These are phyloP conservation scores for Combretum micranthum DNA, from an alignment of 345 rosid genomes.

Conservation along the genomic window DNA sequence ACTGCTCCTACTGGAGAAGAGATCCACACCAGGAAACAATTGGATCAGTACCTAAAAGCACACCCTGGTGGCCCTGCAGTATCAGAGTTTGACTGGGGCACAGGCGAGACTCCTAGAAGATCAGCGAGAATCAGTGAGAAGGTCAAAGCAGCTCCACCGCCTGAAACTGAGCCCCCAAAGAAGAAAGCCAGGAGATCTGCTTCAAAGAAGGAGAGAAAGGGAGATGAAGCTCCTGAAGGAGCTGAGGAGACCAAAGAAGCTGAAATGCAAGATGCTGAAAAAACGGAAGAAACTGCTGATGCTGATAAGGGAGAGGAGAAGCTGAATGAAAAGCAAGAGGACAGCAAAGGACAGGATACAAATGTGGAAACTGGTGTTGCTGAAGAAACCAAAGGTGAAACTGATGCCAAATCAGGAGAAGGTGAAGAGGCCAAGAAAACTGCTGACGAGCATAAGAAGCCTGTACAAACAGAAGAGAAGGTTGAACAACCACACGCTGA, in stretches of 20 bases:
- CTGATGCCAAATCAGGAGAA: constrained; percentile 6
- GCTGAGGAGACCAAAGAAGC: constrained; percentile 28
- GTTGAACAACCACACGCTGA: constrained; percentile 17
- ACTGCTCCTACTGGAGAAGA: constrained; percentile 67
- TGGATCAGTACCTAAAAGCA: constrained; percentile 62
- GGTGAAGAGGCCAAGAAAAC: constrained; percentile 14
- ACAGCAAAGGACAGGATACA: constrained; percentile 12
- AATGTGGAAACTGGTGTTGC: constrained; percentile 5
- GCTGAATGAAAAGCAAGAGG: constrained; percentile 14
- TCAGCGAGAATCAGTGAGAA: constrained; percentile 63
- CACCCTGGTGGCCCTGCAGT: constrained; percentile 48
- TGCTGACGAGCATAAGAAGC: constrained; percentile 1
- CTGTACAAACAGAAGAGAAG: constrained; percentile 11
- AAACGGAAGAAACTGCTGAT: constrained; percentile 19
- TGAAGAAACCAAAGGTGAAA: constrained; percentile 15
- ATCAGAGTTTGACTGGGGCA: constrained; percentile 60
- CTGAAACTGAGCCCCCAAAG: constrained; percentile 44
- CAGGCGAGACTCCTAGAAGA: constrained; percentile 65
- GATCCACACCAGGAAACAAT: constrained; percentile 37
- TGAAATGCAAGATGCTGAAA: constrained; percentile 30
- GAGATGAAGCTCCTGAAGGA: constrained; percentile 27
- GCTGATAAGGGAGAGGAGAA: constrained; percentile 22
- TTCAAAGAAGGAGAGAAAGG: constrained; percentile 44
- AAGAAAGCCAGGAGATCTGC: constrained; percentile 40
- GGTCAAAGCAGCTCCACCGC: constrained; percentile 27